A percentile compares a stretch with the other conserved stretches of the same genome.
Conservation (phyloP, 805 yeast species). For the Komagataella kurtzmanii region DNA sequence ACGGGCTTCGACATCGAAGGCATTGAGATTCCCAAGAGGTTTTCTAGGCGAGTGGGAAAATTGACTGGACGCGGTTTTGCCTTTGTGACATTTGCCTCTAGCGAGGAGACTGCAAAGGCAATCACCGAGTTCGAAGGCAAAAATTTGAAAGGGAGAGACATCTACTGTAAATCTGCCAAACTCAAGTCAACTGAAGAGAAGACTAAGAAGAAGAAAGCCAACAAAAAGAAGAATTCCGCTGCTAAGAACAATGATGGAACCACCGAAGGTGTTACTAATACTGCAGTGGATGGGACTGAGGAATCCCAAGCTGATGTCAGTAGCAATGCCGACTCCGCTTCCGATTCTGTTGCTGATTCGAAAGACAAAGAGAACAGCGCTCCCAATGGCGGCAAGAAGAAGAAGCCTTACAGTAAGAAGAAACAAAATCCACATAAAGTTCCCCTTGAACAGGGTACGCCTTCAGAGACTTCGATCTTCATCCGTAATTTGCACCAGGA, state of each 20-base stretch:
- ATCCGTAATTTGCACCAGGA: conserved; percentile 45
- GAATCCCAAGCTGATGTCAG: not conserved
- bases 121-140: conserved; percentile 17
- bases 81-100: conserved; percentile 43
- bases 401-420: conserved; percentile 8
- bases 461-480: conserved; percentile 46
- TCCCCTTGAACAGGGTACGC: conserved; percentile 32
- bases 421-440: conserved; percentile 9
- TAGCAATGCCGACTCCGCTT: conserved; percentile 3
- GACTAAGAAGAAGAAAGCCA: conserved; percentile 6
- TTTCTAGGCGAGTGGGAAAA: conserved; percentile 4
- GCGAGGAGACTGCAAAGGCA: conserved; percentile 59
- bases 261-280: conserved; percentile 1
- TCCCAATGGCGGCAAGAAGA: conserved; percentile 2
- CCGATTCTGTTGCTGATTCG: not conserved
- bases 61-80: conserved; percentile 20
- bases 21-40: conserved; percentile 17
- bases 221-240: not conserved
- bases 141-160: conserved; percentile 19
- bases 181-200: conserved; percentile 5
- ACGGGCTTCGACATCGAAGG: conserved; percentile 17
- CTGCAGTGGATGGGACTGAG: conserved; percentile 5
- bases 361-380: not conserved
- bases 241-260: conserved; percentile 3
- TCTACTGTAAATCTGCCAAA: conserved; percentile 36